phyloP scores from a whole-genome alignment of 1,284 basidiomycete species.

The Moesziomyces parantarcticus region DNA sequence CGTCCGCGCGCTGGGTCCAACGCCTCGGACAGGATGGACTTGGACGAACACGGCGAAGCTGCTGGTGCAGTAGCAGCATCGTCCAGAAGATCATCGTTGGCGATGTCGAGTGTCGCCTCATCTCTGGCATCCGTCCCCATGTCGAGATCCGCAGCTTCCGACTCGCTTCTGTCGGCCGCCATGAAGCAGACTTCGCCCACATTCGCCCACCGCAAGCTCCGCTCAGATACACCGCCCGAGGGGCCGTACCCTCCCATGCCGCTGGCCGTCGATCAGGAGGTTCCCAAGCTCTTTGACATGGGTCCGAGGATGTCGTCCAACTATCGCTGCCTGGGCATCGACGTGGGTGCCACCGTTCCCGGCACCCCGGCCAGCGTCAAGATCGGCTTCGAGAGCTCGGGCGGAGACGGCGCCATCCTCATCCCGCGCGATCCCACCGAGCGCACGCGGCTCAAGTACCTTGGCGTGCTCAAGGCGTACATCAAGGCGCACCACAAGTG shows the following conservation, averaged over 20 bases:
- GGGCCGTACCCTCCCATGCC: slow-evolving; percentile 53
- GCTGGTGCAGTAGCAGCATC: slow-evolving; percentile 3
- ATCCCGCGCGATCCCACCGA: slow-evolving; percentile 56
- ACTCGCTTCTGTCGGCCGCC: slow-evolving; percentile 17
- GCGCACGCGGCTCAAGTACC: slow-evolving; percentile 46
- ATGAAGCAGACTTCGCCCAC: slow-evolving; percentile 26
- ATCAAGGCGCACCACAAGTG: slow-evolving; percentile 51
- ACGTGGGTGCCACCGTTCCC: slow-evolving; percentile 27
- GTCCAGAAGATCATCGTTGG: slow-evolving; percentile 14
- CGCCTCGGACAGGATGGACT: slow-evolving; percentile 10
- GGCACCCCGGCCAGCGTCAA: slow-evolving; percentile 45
- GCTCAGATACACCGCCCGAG: slow-evolving; percentile 42
- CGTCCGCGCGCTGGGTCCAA: slow-evolving; percentile 16
- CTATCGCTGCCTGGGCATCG: slow-evolving; percentile 48
- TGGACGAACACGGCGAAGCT: slow-evolving; percentile 10
- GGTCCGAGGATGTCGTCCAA: slow-evolving; percentile 54
- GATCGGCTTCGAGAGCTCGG: slow-evolving; percentile 51
- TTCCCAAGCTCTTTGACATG: slow-evolving; percentile 49
- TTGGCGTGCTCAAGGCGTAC: slow-evolving; percentile 56
- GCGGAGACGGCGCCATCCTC: slow-evolving; percentile 57
- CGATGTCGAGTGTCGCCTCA: slow-evolving; percentile 4
- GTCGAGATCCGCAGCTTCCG: slow-evolving; percentile 19
- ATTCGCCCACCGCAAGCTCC: slow-evolving; percentile 19
- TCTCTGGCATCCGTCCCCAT: slow-evolving; percentile 10
- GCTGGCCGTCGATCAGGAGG: slow-evolving; percentile 45